Evolutionary conservation across 306 rosid genomes (phyloP).

Genomic region (Citrullus mucosospermus): DNA sequence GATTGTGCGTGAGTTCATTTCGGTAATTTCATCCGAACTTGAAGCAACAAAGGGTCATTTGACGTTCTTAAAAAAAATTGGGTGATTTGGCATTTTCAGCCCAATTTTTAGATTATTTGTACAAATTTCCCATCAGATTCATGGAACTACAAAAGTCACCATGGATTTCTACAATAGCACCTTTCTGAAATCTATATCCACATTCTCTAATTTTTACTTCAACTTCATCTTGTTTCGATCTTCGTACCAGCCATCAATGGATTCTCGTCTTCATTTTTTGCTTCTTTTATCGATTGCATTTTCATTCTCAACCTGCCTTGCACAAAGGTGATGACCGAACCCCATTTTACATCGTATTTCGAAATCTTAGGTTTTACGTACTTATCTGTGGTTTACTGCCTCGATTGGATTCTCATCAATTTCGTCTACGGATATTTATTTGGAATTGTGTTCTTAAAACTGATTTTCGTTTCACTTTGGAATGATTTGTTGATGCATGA

Average conservation of each 20-base stretch:
- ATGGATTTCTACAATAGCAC: background rate
- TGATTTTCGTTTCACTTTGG: background rate
- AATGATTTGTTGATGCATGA: background rate
- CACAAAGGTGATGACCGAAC: constrained; percentile 27
- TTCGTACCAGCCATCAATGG: constrained; percentile 20
- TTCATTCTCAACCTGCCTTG: constrained; percentile 15
- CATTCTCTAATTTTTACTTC: background rate
- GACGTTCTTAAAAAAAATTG: no score
- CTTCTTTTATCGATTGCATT: constrained; percentile 19
- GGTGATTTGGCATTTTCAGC: no score
- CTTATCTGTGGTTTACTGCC: background rate
- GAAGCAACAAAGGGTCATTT: no score
- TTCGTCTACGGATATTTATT: background rate
- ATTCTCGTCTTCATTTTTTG: constrained; percentile 19
- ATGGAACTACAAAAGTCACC: background rate
- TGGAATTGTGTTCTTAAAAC: background rate
- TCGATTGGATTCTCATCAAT: background rate
- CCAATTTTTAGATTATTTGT: no score
- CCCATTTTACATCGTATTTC: background rate
- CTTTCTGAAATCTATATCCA: background rate
- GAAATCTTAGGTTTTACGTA: background rate
- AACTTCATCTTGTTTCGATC: background rate
- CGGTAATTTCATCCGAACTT: no score
- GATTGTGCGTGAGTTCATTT: no score
- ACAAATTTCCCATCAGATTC: background rate